These are phyloP conservation scores for Cryptococcus deneoformans DNA, from an alignment of 1,284 basidiomycete genomes.

Conservation along the genomic window DNA sequence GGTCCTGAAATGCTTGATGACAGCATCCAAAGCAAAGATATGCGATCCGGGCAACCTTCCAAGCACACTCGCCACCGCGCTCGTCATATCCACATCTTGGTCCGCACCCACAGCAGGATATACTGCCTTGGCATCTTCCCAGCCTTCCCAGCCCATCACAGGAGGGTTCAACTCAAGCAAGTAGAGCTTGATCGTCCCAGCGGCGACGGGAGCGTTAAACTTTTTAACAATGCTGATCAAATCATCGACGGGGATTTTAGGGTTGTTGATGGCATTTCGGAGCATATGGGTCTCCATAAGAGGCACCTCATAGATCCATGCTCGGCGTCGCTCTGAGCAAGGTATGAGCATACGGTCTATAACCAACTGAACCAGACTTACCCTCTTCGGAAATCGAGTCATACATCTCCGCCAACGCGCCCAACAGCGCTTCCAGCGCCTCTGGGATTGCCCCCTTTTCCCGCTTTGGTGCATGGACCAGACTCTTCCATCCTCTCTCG, in stretches of 20 bases:
- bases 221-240: constrained; percentile 69
- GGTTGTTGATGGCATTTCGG: constrained; percentile 72
- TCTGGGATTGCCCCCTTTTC: constrained; percentile 65
- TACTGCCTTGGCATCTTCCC: constrained; percentile 80
- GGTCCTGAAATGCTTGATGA: constrained; percentile 76
- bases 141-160: constrained; percentile 70
- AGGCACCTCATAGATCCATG: constrained; percentile 89
- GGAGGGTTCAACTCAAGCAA: constrained; percentile 80
- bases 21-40: constrained; percentile 73
- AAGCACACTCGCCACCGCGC: constrained; percentile 66
- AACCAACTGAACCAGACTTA: constrained; percentile 43
- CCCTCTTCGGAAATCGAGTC: constrained; percentile 63
- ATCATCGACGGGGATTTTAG: constrained; percentile 60
- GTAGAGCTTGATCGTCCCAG: constrained; percentile 77
- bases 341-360: background rate
- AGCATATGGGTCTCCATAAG: constrained; percentile 76
- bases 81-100: constrained; percentile 59
- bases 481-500: constrained; percentile 57
- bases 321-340: constrained; percentile 70
- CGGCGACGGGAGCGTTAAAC: constrained; percentile 81
- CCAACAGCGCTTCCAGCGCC: constrained; percentile 67
- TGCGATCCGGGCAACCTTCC: constrained; percentile 74
- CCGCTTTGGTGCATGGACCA: constrained; percentile 40
- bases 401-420: constrained; percentile 65
- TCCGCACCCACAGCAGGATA: constrained; percentile 71